Evolutionary conservation across 2,329 filamentous ascomycete species (phyloP).

Genomic region (Hyphodiscus sp.): DNA sequence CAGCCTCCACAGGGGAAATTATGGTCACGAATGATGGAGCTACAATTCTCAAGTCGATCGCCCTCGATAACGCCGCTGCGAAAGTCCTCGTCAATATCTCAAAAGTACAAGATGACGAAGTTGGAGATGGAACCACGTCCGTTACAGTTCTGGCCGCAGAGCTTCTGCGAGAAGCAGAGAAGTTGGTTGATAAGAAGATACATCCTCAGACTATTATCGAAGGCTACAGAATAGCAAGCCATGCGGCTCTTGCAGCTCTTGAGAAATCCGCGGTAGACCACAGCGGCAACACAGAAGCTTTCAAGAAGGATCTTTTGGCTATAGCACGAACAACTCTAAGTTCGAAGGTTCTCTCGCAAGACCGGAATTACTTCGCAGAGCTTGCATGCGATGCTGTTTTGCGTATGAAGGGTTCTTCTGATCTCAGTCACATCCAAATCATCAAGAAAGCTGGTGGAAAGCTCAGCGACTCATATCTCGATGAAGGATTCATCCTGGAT

Average conservation of each 20-base stretch:
- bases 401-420: slow-evolving; percentile 80
- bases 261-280: slow-evolving; percentile 83
- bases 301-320: slow-evolving; percentile 80
- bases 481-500: slow-evolving; percentile 97
- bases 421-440: slow-evolving; percentile 96
- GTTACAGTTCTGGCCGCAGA: slow-evolving; percentile 93
- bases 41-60: slow-evolving; percentile 96
- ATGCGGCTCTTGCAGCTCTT: slow-evolving; percentile 77
- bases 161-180: slow-evolving; percentile 91
- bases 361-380: slow-evolving; percentile 83
- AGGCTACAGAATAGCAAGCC: slow-evolving; percentile 94
- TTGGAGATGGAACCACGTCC: slow-evolving; percentile 97
- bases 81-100: slow-evolving; percentile 99
- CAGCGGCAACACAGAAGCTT: slow-evolving; percentile 74
- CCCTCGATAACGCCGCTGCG: slow-evolving; percentile 94
- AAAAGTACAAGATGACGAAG: slow-evolving; percentile 98
- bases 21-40: slow-evolving; percentile 99
- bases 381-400: slow-evolving; percentile 89
- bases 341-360: slow-evolving; percentile 94
- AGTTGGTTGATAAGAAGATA: slow-evolving; percentile 96
- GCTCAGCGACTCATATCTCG: slow-evolving; percentile 93
- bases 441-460: slow-evolving; percentile 99
- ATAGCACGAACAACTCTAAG: slow-evolving; percentile 94
- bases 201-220: slow-evolving; percentile 99
- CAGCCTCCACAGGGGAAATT: slow-evolving; percentile 94